phyloP scores from a whole-genome alignment of 2,329 filamentous ascomycete genomes.

The Falciphora oryzae region DNA sequence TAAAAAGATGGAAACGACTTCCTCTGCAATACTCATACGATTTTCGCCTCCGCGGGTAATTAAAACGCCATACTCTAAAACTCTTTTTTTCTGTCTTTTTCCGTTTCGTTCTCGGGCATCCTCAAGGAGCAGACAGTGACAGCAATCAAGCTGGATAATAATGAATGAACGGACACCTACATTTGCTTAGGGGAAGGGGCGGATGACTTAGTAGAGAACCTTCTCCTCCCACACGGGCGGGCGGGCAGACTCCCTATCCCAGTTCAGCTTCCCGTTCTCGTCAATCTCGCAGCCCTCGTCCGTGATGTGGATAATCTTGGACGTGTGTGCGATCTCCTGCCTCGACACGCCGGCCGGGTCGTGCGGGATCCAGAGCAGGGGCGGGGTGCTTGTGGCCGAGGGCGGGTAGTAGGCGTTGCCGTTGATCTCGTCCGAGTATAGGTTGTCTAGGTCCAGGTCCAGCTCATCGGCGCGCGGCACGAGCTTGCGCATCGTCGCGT shows the following conservation, averaged over 20 bases:
- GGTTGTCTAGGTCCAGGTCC: conserved; percentile 38
- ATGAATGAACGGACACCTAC: no score
- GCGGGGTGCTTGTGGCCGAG: conserved; percentile 54
- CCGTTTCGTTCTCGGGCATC: no score
- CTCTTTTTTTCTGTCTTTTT: no score
- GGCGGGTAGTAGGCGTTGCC: conserved; percentile 70
- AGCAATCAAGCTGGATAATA: no score
- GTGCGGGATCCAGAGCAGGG: conserved; percentile 78
- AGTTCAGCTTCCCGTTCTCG: conserved; percentile 53
- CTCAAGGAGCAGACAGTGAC: no score
- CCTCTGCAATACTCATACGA: no score
- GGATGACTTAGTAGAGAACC: conserved; percentile 23
- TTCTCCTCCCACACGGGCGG: conserved; percentile 32
- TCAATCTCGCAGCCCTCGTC: conserved; percentile 69
- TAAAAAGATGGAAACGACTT: background rate
- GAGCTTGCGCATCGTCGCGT: conserved; percentile 61
- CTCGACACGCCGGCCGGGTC: conserved; percentile 68
- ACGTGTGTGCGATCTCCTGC: conserved; percentile 71
- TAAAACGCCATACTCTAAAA: no score
- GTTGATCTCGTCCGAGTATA: conserved; percentile 57
- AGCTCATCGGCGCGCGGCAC: conserved; percentile 53
- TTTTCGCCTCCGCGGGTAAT: no score
- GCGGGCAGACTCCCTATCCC: conserved; percentile 27
- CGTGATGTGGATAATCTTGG: conserved; percentile 68
- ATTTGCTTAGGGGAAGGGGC: no score